These are phyloP conservation scores for Candida schatavii DNA, from an alignment of 805 yeast genomes.

Conservation along the genomic window DNA sequence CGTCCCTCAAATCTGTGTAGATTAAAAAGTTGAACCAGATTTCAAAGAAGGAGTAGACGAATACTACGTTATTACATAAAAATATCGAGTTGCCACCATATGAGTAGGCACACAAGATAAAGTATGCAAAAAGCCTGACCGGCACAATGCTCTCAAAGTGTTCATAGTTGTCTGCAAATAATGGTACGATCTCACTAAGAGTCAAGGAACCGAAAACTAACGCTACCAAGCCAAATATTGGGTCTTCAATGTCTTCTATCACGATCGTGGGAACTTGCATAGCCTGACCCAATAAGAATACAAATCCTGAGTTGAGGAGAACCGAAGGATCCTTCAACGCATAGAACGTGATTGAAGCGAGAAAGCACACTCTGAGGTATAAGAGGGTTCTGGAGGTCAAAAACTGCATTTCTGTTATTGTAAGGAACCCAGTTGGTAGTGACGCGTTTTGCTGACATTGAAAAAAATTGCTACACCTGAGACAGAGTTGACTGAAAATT, in stretches of 20 bases:
- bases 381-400: conserved; percentile 48
- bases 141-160: conserved; percentile 66
- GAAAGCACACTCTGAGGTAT: conserved; percentile 45
- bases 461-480: neutral
- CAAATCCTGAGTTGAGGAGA: conserved; percentile 44
- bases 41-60: conserved; percentile 59
- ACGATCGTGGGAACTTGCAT: conserved; percentile 45
- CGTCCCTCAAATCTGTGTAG: conserved; percentile 63
- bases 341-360: conserved; percentile 43
- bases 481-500: no score
- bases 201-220: conserved; percentile 44
- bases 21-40: conserved; percentile 68
- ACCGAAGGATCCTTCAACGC: conserved; percentile 47
- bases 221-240: conserved; percentile 49
- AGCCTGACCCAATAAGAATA: conserved; percentile 56
- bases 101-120: conserved; percentile 47
- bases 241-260: conserved; percentile 31
- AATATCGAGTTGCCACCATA: conserved; percentile 44
- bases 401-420: conserved; percentile 40
- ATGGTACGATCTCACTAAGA: conserved; percentile 57
- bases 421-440: neutral
- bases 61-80: conserved; percentile 61
- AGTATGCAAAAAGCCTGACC: conserved; percentile 48
- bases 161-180: conserved; percentile 42
- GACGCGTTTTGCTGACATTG: neutral